phyloP scores from a whole-genome alignment of 2,329 filamentous ascomycete genomes.

The Aschersonia sp. region DNA sequence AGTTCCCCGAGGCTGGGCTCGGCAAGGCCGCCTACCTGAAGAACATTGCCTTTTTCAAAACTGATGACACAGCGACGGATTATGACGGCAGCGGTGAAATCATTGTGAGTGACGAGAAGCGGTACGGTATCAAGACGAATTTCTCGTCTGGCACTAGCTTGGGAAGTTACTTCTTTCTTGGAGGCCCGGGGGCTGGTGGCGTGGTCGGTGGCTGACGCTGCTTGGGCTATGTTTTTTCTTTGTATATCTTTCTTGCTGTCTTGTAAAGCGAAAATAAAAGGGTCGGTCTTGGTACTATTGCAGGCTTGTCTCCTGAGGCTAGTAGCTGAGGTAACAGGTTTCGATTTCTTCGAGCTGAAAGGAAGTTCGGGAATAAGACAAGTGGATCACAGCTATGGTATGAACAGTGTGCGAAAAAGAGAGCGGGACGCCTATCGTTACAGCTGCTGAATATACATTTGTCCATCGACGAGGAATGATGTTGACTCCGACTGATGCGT shows the following conservation, averaged over 20 bases:
- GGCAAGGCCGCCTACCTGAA: slow-evolving; percentile 7
- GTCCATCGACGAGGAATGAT: no score
- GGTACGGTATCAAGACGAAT: slow-evolving; percentile 5
- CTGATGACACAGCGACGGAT: not conserved
- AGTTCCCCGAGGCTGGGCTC: slow-evolving; percentile 8
- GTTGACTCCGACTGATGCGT: no score
- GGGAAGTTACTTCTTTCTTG: slow-evolving; percentile 8
- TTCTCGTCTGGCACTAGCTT: slow-evolving; percentile 7
- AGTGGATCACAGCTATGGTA: no score
- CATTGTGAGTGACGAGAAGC: slow-evolving; percentile 5
- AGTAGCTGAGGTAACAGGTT: no score
- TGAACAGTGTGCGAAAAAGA: no score
- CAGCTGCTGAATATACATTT: no score
- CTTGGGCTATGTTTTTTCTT: not conserved
- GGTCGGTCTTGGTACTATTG: no score
- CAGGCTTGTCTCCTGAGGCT: no score
- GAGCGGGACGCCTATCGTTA: no score
- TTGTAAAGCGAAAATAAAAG: no score
- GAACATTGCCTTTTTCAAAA: slow-evolving; percentile 7
- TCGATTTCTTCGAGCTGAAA: no score
- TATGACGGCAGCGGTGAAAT: slow-evolving; percentile 3
- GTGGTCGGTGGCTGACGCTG: slow-evolving; percentile 7
- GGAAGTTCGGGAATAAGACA: no score
- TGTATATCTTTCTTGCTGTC: not conserved
- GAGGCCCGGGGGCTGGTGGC: slow-evolving; percentile 8